Evolutionary conservation across 2,329 filamentous ascomycete species (phyloP), one percentile per base, ranked within the genome.

Genomic region (Apiospora marii): DNA sequence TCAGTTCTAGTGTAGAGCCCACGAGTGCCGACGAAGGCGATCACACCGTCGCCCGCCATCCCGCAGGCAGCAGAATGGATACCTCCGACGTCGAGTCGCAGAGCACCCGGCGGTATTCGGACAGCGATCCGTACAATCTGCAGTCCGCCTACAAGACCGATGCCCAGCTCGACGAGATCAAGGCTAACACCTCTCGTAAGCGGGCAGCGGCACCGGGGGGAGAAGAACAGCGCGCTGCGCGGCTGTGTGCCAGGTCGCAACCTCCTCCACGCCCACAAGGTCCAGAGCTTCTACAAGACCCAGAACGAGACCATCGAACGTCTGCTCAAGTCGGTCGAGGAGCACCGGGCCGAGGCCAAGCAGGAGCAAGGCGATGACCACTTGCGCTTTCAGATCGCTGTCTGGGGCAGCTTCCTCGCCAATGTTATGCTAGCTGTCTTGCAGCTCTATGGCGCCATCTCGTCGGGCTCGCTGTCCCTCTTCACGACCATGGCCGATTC

Each of bases 401-500:
- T 92, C 14, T 91, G 87, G 80, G 90, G 89, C 22, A 91, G 89
- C 49, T 94, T 98, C 77, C 89, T 85, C 0, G 96, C 95, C 73
- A 98, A 98, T 78, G 82, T 98, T 72, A 74, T 93, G 41, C 88
- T 99, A 7, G 91, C 95, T 0, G 87, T 87, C 4, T 87, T 99
- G 24, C 96, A 99, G 83, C 85, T 98, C 49, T 99, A 97, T 81
- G 96, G 92, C 61, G 96, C 96, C 74, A 89, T 94, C 67, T 90
- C 93, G 0, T 98, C 95, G 0, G 91, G 93, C 67, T 98, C 95
- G n/a, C 89, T 98, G 48, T 98, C 96, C 6, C 91, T 99, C 67
- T 98, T 98, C 85, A 98, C 96, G 22, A 99, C 96, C 75, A 97
- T 97, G 93, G 96, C 95, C 22, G 96, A 99, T 83, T 92, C 95